Evolutionary conservation across 768 basidiomycete species (phyloP).

Genomic region (Trametes gibbosa): DNA sequence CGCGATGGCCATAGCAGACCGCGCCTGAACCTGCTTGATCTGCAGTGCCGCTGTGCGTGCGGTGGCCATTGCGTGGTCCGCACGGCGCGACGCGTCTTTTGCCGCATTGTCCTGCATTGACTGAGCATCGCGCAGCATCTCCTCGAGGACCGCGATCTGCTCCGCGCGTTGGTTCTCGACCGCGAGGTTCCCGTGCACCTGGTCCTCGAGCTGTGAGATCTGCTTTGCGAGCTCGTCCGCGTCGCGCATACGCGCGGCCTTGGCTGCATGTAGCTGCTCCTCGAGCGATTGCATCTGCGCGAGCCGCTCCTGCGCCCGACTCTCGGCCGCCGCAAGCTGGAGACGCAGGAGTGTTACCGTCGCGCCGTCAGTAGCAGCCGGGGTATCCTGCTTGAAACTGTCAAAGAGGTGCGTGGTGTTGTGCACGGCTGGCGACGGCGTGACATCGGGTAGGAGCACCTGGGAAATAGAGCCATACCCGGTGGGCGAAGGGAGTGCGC

Average conservation of each 20-base stretch:
- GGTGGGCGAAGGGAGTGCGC: constrained; percentile 66
- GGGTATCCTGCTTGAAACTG: constrained; percentile 22
- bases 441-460: constrained; percentile 76
- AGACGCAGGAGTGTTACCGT: constrained; percentile 67
- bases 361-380: constrained; percentile 43
- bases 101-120: constrained; percentile 45
- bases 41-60: constrained; percentile 37
- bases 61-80: constrained; percentile 31
- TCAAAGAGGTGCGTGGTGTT: constrained; percentile 25
- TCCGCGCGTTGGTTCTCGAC: constrained; percentile 51
- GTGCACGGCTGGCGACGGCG: constrained; percentile 71
- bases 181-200: constrained; percentile 48
- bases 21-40: constrained; percentile 34
- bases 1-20: constrained; percentile 40
- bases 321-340: constrained; percentile 70
- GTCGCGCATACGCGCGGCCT: constrained; percentile 56
- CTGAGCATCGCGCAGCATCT: constrained; percentile 49
- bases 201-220: constrained; percentile 59
- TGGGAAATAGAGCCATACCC: constrained; percentile 82
- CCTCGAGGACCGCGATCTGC: constrained; percentile 56
- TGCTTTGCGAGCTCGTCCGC: constrained; percentile 63
- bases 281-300: constrained; percentile 64
- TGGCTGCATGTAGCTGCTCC: constrained; percentile 62
- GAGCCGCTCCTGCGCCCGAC: constrained; percentile 61
- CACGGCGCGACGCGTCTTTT: constrained; percentile 45